A percentile compares a stretch with the other conserved stretches of the same genome.
Evolutionary conservation across 106 monocot species (phyloP).

Genomic region (Dioscorea dumetorum): DNA sequence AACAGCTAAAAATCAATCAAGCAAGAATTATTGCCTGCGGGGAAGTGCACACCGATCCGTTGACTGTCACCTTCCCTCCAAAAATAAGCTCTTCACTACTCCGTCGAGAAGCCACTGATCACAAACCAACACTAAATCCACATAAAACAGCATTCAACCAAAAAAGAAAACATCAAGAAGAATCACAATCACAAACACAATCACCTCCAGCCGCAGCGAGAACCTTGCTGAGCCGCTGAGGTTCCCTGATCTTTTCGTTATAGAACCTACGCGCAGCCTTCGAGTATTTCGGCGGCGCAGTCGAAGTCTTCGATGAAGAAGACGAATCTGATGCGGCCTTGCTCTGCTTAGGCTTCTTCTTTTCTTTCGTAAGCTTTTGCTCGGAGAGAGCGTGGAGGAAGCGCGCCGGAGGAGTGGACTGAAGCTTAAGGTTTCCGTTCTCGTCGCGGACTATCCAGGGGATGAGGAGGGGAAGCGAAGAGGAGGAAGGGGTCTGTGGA

Average conservation of each 20-base stretch:
- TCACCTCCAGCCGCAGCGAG: constrained; percentile 91
- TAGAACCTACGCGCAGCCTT: constrained; percentile 98
- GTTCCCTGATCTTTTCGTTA: constrained; percentile 72
- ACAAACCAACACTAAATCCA: background rate
- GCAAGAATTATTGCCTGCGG: constrained; percentile 54
- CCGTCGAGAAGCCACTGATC: constrained; percentile 81
- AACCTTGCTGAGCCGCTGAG: constrained; percentile 73
- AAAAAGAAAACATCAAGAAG: background rate
- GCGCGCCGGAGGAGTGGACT: constrained; percentile 51
- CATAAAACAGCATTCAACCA: background rate
- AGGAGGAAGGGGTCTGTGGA: constrained; percentile 4
- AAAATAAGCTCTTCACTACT: constrained; percentile 85
- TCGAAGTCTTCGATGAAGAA: background rate
- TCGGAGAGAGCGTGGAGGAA: constrained; percentile 65
- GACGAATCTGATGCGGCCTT: background rate
- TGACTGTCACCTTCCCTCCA: constrained; percentile 88
- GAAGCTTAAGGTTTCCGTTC: constrained; percentile 44
- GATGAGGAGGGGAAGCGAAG: constrained; percentile 37
- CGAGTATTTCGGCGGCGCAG: constrained; percentile 52
- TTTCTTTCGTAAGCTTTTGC: background rate
- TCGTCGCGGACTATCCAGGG: constrained; percentile 73
- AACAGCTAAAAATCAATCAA: no score
- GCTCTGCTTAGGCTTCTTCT: constrained; percentile 9
- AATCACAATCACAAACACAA: background rate
- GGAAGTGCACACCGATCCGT: constrained; percentile 76